Evolutionary conservation across 352 stramenopile genomes (phyloP), one percentile per base, ranked within the genome.

Genomic region (Phytophthora megakarya): DNA sequence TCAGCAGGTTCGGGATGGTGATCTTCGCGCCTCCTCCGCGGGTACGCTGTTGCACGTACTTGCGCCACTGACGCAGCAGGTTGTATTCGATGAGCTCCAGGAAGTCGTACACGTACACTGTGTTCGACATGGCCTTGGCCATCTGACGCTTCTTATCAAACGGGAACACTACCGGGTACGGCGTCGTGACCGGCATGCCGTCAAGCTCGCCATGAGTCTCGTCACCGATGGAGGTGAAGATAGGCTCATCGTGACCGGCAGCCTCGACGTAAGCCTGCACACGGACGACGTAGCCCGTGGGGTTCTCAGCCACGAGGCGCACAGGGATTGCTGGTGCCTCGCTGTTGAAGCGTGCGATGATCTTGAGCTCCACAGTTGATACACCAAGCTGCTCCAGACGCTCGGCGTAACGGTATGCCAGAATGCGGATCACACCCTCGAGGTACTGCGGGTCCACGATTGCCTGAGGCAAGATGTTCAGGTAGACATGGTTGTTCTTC

Each of bases 51-150:
- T 90, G 75, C 18, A 95, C 71, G 70, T 96, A 98, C 35, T 86
- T 81, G 35, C 96, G 84, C 97, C 97, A 99, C 40, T 96, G 83
- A 28, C 95, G 84, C 69, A 99, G 78, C 42, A 99, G 73, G 33
- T 93, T 97, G 63, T 96, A 93, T 84, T 99, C 97, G 65, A 99
- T 98, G 22, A 99, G 81, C 62, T 98, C 96, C 32, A 99, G 80
- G 72, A 99, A 98, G 81, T 99, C 98, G 84, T 99, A 99, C 65
- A 96, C 97, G 76, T 99, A 99, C 10, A 98, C 98, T 23, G 97
- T 99, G 78, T 98, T 98, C 58, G 98, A 98, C 81, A 97, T 96
- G 70, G 90, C 82, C 62, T 95, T 93, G 22, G 91, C 92, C 67
- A 97, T 84, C 72, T 96, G 70, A 81, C 88, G 73, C 88, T 98